These are phyloP conservation scores for Solanum etuberosum DNA, from an alignment of 257 asterid genomes.

Conservation along the genomic window DNA sequence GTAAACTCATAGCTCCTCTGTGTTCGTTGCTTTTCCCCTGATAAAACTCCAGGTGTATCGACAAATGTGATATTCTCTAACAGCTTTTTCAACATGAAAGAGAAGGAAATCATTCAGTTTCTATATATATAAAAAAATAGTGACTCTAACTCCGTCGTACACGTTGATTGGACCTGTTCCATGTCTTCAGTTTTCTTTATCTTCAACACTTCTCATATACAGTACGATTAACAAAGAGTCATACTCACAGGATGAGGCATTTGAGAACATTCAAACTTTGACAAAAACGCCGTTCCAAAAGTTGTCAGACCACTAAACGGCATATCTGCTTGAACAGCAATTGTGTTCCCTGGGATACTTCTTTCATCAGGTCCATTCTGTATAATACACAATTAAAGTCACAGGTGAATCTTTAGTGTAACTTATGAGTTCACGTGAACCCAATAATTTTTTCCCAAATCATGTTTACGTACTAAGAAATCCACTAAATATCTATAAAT, in stretches of 20 bases:
- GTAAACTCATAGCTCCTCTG: constrained; percentile 46
- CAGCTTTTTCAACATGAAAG: constrained; percentile 5
- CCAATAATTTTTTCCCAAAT: background rate
- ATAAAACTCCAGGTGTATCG: constrained; percentile 82
- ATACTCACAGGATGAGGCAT: constrained; percentile 40
- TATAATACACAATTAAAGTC: background rate
- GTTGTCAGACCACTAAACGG: constrained; percentile 83
- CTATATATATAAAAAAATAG: background rate
- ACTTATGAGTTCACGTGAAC: background rate
- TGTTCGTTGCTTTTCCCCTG: constrained; percentile 48
- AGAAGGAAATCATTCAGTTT: background rate
- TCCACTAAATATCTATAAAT: background rate
- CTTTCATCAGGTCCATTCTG: constrained; percentile 97
- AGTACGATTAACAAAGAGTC: background rate
- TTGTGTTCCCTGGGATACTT: constrained; percentile 90
- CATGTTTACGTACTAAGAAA: background rate
- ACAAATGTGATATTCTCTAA: constrained; percentile 38
- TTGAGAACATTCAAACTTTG: constrained; percentile 47
- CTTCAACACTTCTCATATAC: background rate
- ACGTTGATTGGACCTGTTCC: too few species aligned
- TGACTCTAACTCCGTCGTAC: too few species aligned
- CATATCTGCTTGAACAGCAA: constrained; percentile 98
- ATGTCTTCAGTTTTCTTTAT: too few species aligned
- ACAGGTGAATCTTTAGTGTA: background rate
- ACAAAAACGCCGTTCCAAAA: constrained; percentile 47